Conservation (phyloP, 257 asterid genomes). For the Solanum infundibuliforme region DNA sequence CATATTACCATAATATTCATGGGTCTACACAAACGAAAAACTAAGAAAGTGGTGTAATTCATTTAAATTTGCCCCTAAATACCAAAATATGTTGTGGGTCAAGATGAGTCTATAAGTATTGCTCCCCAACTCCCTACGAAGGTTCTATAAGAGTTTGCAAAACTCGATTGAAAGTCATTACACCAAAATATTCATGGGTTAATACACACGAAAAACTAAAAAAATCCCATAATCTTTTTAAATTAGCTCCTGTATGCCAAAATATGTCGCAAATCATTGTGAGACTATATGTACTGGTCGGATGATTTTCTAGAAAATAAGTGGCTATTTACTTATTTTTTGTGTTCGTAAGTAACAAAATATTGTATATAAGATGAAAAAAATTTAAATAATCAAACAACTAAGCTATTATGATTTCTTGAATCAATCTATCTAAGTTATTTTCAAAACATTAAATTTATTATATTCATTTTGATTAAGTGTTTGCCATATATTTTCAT, state of each 20-base stretch:
- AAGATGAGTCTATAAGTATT: neutral
- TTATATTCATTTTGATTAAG: neutral
- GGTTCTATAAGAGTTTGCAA: neutral
- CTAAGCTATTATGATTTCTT: neutral
- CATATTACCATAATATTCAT: neutral
- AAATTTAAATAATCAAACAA: neutral
- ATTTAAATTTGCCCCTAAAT: neutral
- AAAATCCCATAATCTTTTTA: too few relatives aligned
- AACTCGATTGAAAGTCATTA: neutral
- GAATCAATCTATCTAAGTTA: neutral
- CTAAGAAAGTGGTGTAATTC: neutral
- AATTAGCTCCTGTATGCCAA: neutral
- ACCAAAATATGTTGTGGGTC: neutral
- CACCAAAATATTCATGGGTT: neutral
- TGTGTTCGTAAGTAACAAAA: neutral
- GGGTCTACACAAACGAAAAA: too few relatives aligned
- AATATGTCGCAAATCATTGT: neutral
- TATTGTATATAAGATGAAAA: neutral
- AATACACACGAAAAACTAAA: too few relatives aligned
- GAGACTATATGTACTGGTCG: too few relatives aligned
- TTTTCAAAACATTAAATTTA: neutral
- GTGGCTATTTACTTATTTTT: neutral
- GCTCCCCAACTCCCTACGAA: neutral
- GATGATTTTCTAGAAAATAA: neutral
- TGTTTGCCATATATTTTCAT: neutral